These are phyloP conservation scores for Spizellomyces sp. DNA, from an alignment of 192 early-diverging fungal genomes.

Conservation along the genomic window DNA sequence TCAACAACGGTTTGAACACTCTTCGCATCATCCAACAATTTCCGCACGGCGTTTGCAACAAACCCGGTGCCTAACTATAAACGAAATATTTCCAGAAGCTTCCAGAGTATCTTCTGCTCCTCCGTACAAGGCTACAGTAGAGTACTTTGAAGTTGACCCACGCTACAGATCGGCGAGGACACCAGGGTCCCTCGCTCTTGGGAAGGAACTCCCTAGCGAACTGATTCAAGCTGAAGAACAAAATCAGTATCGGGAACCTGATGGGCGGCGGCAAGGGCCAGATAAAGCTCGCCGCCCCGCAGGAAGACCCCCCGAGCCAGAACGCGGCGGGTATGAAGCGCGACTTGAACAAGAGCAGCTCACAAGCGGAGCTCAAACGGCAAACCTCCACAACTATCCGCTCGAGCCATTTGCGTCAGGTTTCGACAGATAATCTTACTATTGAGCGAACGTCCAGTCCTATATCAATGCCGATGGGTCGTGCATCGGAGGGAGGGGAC, in stretches of 20 bases:
- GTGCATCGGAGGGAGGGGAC: not conserved
- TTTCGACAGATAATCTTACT: conserved; percentile 4
- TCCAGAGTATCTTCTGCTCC: too few species aligned
- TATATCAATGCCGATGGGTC: not conserved
- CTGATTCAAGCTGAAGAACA: not conserved
- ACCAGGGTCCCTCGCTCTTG: too few species aligned
- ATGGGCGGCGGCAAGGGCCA: not conserved
- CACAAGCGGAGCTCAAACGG: not conserved
- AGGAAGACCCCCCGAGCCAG: not conserved
- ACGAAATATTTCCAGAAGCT: too few species aligned
- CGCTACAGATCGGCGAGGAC: too few species aligned
- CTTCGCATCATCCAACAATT: too few species aligned
- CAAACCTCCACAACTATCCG: conserved; percentile 1
- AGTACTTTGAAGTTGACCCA: too few species aligned
- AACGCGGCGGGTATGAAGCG: not conserved
- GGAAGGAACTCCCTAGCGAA: too few species aligned
- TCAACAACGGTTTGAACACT: too few species aligned
- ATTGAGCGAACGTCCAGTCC: conserved; percentile 7
- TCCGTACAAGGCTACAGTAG: too few species aligned
- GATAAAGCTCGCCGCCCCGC: not conserved
- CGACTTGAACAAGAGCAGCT: not conserved
- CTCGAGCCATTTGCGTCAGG: not conserved
- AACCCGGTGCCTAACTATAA: too few species aligned
- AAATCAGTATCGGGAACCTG: not conserved
- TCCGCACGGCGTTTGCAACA: too few species aligned